These are phyloP conservation scores for Aspergillus baeticus DNA, from an alignment of 495 filamentous ascomycete species.

Conservation along the genomic window DNA sequence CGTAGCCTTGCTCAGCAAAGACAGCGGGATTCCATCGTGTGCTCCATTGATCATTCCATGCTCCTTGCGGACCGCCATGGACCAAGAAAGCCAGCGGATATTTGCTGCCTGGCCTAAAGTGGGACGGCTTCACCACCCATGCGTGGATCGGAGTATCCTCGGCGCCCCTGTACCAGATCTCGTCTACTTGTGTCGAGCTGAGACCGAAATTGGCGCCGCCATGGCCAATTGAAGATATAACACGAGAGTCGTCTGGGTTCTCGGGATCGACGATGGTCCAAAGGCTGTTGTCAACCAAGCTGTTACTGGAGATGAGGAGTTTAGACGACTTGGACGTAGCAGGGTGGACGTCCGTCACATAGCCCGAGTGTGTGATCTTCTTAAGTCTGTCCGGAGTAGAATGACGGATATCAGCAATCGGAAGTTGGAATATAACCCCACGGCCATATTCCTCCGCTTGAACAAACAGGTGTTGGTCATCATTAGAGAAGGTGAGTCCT, in stretches of 20 bases:
- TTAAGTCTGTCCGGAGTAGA: constrained; percentile 54
- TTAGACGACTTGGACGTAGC: constrained; percentile 46
- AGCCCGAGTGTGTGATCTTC: constrained; percentile 59
- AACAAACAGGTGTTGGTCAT: constrained; percentile 63
- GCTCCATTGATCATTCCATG: constrained; percentile 81
- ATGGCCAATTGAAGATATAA: constrained; percentile 65
- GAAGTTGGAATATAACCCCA: constrained; percentile 62
- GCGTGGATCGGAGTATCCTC: constrained; percentile 70
- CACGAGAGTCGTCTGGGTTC: constrained; percentile 33
- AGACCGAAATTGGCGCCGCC: constrained; percentile 72
- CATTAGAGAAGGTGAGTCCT: constrained; percentile 60
- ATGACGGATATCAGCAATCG: constrained; percentile 46
- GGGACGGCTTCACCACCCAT: constrained; percentile 76
- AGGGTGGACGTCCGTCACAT: constrained; percentile 56
- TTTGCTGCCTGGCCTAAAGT: constrained; percentile 68
- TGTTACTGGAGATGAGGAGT: constrained; percentile 65
- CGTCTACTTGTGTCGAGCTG: constrained; percentile 56
- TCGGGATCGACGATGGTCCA: constrained; percentile 61
- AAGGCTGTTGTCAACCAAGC: constrained; percentile 65
- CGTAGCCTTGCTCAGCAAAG: constrained; percentile 89
- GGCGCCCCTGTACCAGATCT: constrained; percentile 69
- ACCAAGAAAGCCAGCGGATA: constrained; percentile 84
- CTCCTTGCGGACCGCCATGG: constrained; percentile 85
- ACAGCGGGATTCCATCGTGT: constrained; percentile 91
- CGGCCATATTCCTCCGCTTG: constrained; percentile 66